A percentile compares a stretch with the other conserved stretches of the same genome.
Conservation (phyloP, 1,284 basidiomycete genomes). For the Porodaedalea pini region DNA sequence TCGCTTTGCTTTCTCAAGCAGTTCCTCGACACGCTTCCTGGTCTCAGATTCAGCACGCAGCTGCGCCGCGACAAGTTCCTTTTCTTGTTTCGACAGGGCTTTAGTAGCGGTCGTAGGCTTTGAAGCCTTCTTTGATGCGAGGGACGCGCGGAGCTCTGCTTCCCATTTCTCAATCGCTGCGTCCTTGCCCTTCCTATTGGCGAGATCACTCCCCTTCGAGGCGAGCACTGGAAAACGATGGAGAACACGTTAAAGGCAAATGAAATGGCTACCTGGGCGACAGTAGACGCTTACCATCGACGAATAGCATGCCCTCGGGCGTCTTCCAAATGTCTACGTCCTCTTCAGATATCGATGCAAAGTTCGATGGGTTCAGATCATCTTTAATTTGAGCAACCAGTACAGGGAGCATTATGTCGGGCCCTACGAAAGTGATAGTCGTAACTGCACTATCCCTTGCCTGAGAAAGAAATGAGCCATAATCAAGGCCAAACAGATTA, state of each 20-base stretch:
- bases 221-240: constrained; percentile 50
- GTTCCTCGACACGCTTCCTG: constrained; percentile 52
- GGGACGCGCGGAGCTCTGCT: constrained; percentile 79
- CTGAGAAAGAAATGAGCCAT: constrained; percentile 24
- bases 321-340: constrained; percentile 85
- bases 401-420: constrained; percentile 61
- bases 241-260: constrained; percentile 16
- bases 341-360: constrained; percentile 63
- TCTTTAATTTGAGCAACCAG: constrained; percentile 62
- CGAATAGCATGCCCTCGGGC: constrained; percentile 71
- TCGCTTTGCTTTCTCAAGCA: constrained; percentile 57
- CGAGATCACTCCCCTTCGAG: constrained; percentile 50
- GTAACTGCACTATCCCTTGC: constrained; percentile 75
- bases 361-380: constrained; percentile 56
- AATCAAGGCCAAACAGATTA: neutral
- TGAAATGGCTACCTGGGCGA: neutral
- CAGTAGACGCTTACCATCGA: constrained; percentile 59
- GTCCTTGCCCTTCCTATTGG: constrained; percentile 76
- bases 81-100: constrained; percentile 79
- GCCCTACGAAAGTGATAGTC: constrained; percentile 78
- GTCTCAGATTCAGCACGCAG: constrained; percentile 72
- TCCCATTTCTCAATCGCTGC: constrained; percentile 92
- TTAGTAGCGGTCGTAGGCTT: constrained; percentile 41
- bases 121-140: constrained; percentile 66
- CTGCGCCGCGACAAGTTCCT: constrained; percentile 75